Evolutionary conservation across 1,139 yeast genomes (phyloP).

Genomic region (Eremothecium sinecaudum): DNA sequence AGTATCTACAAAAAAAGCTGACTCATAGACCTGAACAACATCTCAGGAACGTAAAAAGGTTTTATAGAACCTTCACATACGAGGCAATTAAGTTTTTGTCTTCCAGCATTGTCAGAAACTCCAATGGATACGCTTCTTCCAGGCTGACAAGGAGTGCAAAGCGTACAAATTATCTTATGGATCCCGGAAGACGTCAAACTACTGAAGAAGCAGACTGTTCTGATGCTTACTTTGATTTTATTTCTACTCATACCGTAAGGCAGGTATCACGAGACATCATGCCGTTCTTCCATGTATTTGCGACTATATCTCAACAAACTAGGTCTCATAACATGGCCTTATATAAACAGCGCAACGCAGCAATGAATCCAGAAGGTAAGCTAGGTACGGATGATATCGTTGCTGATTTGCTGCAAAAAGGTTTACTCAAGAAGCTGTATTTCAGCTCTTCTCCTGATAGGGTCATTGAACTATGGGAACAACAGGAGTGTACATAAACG

Average conservation of each 20-base stretch:
- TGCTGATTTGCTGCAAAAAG: background rate
- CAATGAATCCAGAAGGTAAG: conserved; percentile 1
- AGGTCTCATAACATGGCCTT: background rate
- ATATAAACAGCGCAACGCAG: background rate
- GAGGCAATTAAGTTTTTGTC: conserved; percentile 4
- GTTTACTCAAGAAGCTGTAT: conserved; percentile 1
- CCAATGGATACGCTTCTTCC: conserved; percentile 1
- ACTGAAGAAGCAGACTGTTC: conserved; percentile 2
- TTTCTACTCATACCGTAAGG: conserved; percentile 6
- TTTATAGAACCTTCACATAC: background rate
- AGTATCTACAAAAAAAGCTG: conserved; percentile 13
- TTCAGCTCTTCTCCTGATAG: conserved; percentile 3
- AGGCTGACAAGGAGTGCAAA: conserved; percentile 26
- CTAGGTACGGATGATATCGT: conserved; percentile 1
- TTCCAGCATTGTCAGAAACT: background rate
- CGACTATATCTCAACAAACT: background rate
- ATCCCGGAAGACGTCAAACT: conserved; percentile 11
- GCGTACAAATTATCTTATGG: conserved; percentile 18
- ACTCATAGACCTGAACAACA: background rate
- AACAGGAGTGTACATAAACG: too few species aligned
- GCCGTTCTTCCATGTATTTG: conserved; percentile 1
- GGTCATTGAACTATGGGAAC: conserved; percentile 1
- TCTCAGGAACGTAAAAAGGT: background rate
- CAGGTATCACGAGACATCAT: background rate
- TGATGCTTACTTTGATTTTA: conserved; percentile 11